phyloP scores from a whole-genome alignment of 2,329 filamentous ascomycete species.

The Rosellinia necatrix region DNA sequence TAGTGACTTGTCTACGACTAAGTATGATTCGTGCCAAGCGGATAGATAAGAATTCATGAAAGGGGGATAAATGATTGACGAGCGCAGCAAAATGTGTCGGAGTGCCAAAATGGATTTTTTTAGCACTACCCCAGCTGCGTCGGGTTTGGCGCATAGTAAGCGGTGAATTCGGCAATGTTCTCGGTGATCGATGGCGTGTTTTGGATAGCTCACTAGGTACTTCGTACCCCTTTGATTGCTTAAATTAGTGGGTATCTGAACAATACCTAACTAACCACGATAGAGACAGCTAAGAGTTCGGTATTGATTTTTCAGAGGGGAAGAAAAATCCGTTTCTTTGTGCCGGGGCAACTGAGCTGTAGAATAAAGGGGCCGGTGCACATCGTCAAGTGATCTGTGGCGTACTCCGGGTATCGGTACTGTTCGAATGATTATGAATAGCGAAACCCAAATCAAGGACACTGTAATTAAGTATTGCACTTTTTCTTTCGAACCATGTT shows the following conservation, averaged over 20 bases:
- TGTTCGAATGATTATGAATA: constrained; percentile 15
- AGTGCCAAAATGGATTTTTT: no score
- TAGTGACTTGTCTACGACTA: no score
- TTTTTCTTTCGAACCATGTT: not conserved
- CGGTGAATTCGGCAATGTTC: constrained; percentile 2
- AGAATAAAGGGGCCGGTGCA: not conserved
- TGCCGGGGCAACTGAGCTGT: not conserved
- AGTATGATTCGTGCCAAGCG: no score
- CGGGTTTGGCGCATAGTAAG: constrained; percentile 17
- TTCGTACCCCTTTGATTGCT: not conserved
- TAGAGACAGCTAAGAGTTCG: not conserved
- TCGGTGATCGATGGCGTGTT: not conserved
- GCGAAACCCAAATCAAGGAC: not conserved
- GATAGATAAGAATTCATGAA: no score
- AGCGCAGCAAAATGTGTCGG: no score
- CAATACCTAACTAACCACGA: not conserved
- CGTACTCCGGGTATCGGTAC: not conserved
- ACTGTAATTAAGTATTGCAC: no score
- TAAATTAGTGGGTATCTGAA: not conserved
- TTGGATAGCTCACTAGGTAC: not conserved
- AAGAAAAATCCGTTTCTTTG: not conserved
- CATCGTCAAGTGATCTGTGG: not conserved
- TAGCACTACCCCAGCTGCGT: no score
- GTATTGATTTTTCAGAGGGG: no score
- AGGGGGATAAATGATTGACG: no score